Evolutionary conservation across 2,329 filamentous ascomycete species (phyloP), one percentile per base, ranked within the genome.

Genomic region (Colletotrichum sp.): DNA sequence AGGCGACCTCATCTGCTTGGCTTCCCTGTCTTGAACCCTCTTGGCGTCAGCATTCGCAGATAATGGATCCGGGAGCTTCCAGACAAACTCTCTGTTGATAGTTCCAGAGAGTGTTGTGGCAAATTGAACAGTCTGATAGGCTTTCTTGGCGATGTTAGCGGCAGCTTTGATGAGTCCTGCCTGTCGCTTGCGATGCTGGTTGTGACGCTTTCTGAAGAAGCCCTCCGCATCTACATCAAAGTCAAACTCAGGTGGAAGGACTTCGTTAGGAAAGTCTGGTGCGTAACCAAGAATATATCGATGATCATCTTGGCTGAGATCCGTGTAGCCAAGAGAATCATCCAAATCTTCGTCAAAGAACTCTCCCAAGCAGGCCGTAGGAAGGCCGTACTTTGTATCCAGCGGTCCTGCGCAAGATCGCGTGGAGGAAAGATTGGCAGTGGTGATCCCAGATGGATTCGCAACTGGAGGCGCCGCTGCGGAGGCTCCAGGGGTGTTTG

Each of bases 301-400:
- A 39, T 24, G 59, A n/a, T 32, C 28, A 13, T 62, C 26, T 13
- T 30, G 59, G 59, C 59, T 62, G 6, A 62, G 28, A 13, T 30
- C 60, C 16, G 78, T 72, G n/a, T 74, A 80, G 12, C 81, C 82
- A 15, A 81, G 79, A 6, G 68, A 60, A 15, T 77, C 69, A 63
- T 84, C 82, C 8, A 84, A 80, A 24, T 79, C 77, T n/a, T 77
- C 59, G 71, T 83, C 82, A 60, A 83, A 83, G 32, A 78, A 75
- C 9, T 75, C 70, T 15, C 80, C 81, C 18, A 79, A 65, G 71
- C 80, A 80, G 18, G 83, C 82, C 3, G 78, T 81, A 1, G 80
- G 79, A 5, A 81, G 76, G 30, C 79, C 77, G 16, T 81, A 79
- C 68, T 78, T 77, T 24, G 71, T 75, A 59, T 82, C 81, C 18